phyloP scores from a whole-genome alignment of 345 rosid species.

The Mallotus nudiflorus region DNA sequence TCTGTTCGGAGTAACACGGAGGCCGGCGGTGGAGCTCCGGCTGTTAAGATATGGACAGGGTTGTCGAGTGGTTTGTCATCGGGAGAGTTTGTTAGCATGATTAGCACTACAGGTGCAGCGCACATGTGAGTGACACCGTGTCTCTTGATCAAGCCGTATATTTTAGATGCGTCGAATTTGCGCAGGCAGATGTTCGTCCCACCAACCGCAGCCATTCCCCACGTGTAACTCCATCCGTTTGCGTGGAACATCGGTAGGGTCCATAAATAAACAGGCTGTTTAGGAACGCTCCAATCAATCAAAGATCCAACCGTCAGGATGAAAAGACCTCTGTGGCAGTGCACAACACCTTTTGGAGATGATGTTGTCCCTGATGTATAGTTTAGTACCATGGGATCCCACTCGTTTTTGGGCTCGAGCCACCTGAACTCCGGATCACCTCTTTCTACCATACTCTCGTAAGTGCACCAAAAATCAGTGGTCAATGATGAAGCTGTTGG shows the following conservation, averaged over 20 bases:
- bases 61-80: not conserved
- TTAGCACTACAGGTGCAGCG: conserved; percentile 29
- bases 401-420: conserved; percentile 26
- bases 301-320: conserved; percentile 7
- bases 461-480: conserved; percentile 19
- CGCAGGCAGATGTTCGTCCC: conserved; percentile 29
- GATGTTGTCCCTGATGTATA: conserved; percentile 35
- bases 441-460: conserved; percentile 20
- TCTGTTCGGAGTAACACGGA: conserved; percentile 13
- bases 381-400: conserved; percentile 24
- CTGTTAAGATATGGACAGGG: conserved; percentile 19
- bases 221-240: conserved; percentile 31
- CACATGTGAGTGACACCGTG: conserved; percentile 35
- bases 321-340: conserved; percentile 18
- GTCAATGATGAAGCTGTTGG: not conserved
- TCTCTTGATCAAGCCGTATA: conserved; percentile 17
- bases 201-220: conserved; percentile 30
- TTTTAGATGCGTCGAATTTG: conserved; percentile 12
- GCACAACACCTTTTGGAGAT: conserved; percentile 31
- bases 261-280: conserved; percentile 23
- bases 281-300: conserved; percentile 24
- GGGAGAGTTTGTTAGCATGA: conserved; percentile 25
- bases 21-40: conserved; percentile 30
- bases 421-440: conserved; percentile 27
- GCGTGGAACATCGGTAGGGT: conserved; percentile 30